Evolutionary conservation across 208 protist genomes (phyloP), one percentile per base, ranked within the genome.

Genomic region (Leishmania major): DNA sequence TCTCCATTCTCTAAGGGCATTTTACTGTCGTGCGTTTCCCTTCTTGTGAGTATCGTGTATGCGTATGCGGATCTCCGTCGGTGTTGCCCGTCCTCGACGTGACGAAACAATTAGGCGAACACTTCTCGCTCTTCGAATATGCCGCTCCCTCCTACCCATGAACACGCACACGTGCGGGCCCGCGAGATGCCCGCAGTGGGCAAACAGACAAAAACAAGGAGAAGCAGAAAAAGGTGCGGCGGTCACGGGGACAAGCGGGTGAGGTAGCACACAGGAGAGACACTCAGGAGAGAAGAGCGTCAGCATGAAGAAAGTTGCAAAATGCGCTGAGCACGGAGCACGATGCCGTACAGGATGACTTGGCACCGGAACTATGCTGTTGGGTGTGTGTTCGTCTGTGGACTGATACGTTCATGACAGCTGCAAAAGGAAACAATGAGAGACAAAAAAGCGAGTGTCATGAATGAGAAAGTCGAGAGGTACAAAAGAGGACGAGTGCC

Each of bases 1-100:
- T 96, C 92, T 55, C 88, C 90, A 76, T 83, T 86, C 73, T 92
- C 91, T 53, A 93, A 51, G 22, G 92, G 82, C 92, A 96, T 96
- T 81, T 1, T n/a, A 25, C 70, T 75, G 51, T 5, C 31, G 28
- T 11, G 25, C n/a, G 73, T 19, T 74, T 37, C 28, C 70, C 35
- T 47, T n/a, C 2, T 17, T 47, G 22, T 69, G 67, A 43, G 37
- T 19, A 47, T 7, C 22, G 40, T 40, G 37, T 72, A 4, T 47
- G 67, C 25, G 2, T 31, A 3, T 47, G 28, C 25, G 57, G 17
- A 22, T 69, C 62, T 22, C 51, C 51, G 51, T 43, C 31, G 35
- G 8, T 35, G 64, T 43, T n/a, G 37, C 22, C 40, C 67, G 67
- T 0, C 67, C 5, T 47, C 2, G 22, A 31, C 67, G 40, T 15